Evolutionary conservation across 2,329 filamentous ascomycete genomes (phyloP), one percentile per base, ranked within the genome.

Genomic region (Fonsecaea erecta): DNA sequence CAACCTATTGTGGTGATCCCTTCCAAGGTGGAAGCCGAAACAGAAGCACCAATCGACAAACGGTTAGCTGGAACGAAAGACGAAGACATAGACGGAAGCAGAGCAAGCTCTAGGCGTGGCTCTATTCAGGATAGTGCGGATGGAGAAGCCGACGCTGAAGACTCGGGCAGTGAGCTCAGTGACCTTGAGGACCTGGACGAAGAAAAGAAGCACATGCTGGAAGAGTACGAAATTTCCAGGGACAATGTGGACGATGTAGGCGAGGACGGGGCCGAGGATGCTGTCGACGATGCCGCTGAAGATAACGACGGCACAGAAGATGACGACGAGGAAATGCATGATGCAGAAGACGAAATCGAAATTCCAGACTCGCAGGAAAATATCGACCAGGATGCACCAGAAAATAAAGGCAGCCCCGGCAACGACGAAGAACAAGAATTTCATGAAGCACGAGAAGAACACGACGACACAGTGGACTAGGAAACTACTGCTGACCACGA

Each of bases 61-160:
- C 71, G 84, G 79, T 11, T 74, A 81, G 69, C 84, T 74, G 51
- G 62, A 9, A 24, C 55, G 2, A 63, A 85, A 80, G 37, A 60
- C 28, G 63, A 84, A 80, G 76, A 82, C 78, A 72, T 79, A 78
- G 71, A 70, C 12, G 69, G 71, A 12, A 76, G 75, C 52, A 75
- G 74, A 18, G 76, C 79, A 34, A 85, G 80, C 56, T 88, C 86
- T 63, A 82, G 83, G 5, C 81, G 83, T 0, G 85, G 84, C 5
- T 91, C 85, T 65, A 77, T 88, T 7, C 85, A 88, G 65, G 87
- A 89, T 66, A 88, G 84, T 46, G 88, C 85, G 0, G 88, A 90
- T 67, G 87, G 87, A 59, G 88, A 90, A 66, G 84, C 88, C 3
- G 81, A 86, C 28, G 77, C 83, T 3, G 84, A 83, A 35, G 62